phyloP scores from a whole-genome alignment of 2,329 filamentous ascomycete species.

The Fusarium sp. region DNA sequence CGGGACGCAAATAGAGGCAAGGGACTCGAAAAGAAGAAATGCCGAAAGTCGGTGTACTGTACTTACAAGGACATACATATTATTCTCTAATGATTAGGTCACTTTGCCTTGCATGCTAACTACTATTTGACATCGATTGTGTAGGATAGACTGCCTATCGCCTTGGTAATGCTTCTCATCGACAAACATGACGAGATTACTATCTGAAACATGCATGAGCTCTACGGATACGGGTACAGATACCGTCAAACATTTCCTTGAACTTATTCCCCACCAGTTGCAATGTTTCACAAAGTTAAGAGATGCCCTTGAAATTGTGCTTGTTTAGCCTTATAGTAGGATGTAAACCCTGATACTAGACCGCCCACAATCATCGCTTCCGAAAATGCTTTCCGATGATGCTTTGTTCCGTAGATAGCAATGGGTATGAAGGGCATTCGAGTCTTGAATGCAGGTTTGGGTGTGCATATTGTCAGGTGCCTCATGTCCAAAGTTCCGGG shows the following conservation, averaged over 20 bases:
- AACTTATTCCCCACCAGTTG: not conserved
- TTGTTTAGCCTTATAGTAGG: not conserved
- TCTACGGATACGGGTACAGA: not conserved
- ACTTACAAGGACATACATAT: not conserved
- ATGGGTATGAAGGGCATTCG: not conserved
- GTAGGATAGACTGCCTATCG: not conserved
- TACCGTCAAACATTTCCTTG: not conserved
- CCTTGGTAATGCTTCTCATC: not conserved
- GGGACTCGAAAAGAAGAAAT: conserved; percentile 13
- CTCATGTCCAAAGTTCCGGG: not conserved
- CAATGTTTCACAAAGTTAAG: not conserved
- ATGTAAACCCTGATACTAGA: conserved; percentile 1
- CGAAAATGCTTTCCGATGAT: not conserved
- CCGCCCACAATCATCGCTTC: not conserved
- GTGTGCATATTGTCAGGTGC: not conserved
- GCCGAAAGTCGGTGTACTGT: conserved; percentile 15
- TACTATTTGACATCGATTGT: not conserved
- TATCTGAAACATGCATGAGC: conserved; percentile 3
- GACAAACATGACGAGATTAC: not conserved
- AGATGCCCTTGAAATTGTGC: not conserved
- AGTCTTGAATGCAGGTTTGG: not conserved
- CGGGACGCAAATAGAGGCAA: not conserved
- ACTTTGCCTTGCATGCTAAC: not conserved
- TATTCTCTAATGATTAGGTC: not conserved
- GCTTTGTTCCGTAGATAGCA: not conserved